Conservation (phyloP, 2,329 filamentous ascomycete species). For the Cladophialophora yegresii region DNA sequence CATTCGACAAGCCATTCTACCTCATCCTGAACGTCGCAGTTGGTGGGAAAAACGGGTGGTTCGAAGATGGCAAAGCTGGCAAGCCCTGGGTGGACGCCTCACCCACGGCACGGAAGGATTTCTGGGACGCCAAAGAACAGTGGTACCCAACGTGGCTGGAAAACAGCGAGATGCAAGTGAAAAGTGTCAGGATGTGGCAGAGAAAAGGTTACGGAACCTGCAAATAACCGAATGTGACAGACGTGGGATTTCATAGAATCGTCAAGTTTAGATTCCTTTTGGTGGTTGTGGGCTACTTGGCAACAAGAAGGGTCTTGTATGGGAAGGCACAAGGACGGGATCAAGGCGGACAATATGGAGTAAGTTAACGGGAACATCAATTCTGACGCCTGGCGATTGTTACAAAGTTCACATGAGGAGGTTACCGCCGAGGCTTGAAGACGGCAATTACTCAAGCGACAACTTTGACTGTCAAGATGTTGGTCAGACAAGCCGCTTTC, state of each 20-base stretch:
- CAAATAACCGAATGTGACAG: neutral
- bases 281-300: neutral
- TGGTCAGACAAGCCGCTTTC: neutral
- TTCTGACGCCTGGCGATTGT: neutral
- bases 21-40: conserved; percentile 75
- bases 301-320: neutral
- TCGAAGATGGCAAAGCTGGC: conserved; percentile 67
- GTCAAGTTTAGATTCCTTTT: neutral
- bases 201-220: conserved; percentile 46
- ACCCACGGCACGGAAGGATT: conserved; percentile 69
- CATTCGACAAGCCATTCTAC: conserved; percentile 76
- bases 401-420: neutral
- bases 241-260: neutral
- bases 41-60: conserved; percentile 81
- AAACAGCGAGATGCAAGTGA: conserved; percentile 66
- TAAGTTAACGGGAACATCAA: neutral
- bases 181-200: conserved; percentile 70
- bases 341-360: neutral
- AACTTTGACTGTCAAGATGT: neutral
- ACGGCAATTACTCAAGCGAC: neutral
- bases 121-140: conserved; percentile 66
- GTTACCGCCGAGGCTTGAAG: neutral
- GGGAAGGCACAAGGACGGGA: neutral
- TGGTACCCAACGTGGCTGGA: conserved; percentile 80
- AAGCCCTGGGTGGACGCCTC: conserved; percentile 80